phyloP scores from a whole-genome alignment of 768 basidiomycete species.

The Solioccasus polychromus region DNA sequence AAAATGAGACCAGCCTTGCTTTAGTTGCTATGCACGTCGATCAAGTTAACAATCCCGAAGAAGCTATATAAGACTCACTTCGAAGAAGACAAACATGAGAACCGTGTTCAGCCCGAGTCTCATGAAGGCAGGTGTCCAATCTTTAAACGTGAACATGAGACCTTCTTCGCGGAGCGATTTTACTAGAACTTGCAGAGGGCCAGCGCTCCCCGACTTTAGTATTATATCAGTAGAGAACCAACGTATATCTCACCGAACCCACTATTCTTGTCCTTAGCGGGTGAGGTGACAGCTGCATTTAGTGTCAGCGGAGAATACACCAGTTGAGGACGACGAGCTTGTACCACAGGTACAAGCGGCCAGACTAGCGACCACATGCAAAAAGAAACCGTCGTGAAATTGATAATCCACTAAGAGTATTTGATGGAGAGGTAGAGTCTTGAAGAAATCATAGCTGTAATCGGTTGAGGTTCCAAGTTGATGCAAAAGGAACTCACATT shows the following conservation, averaged over 20 bases:
- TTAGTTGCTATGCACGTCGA: constrained; percentile 56
- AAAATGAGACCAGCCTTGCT: constrained; percentile 49
- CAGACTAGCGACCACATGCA: constrained; percentile 68
- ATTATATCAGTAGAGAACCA: constrained; percentile 1
- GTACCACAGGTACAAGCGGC: constrained; percentile 76
- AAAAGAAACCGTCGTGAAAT: constrained; percentile 58
- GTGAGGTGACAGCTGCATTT: constrained; percentile 66
- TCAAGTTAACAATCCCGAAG: constrained; percentile 6
- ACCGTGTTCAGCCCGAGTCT: constrained; percentile 83
- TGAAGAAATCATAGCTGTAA: constrained; percentile 75
- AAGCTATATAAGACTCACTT: constrained; percentile 43
- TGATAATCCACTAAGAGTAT: constrained; percentile 58
- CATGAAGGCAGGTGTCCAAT: constrained; percentile 87
- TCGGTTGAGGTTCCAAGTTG: no score
- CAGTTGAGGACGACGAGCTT: constrained; percentile 43
- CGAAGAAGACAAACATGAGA: constrained; percentile 81
- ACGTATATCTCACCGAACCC: constrained; percentile 54
- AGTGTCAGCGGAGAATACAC: constrained; percentile 3
- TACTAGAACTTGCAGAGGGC: constrained; percentile 49
- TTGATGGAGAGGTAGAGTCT: constrained; percentile 49
- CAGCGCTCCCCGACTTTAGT: constrained; percentile 49
- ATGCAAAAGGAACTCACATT: constrained; percentile 58
- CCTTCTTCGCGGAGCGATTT: constrained; percentile 72
- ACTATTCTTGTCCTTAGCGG: constrained; percentile 76
- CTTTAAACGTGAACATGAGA: constrained; percentile 76